Evolutionary conservation across 306 rosid species (phyloP), one percentile per base, ranked within the genome.

Genomic region (Castanea mollissima): DNA sequence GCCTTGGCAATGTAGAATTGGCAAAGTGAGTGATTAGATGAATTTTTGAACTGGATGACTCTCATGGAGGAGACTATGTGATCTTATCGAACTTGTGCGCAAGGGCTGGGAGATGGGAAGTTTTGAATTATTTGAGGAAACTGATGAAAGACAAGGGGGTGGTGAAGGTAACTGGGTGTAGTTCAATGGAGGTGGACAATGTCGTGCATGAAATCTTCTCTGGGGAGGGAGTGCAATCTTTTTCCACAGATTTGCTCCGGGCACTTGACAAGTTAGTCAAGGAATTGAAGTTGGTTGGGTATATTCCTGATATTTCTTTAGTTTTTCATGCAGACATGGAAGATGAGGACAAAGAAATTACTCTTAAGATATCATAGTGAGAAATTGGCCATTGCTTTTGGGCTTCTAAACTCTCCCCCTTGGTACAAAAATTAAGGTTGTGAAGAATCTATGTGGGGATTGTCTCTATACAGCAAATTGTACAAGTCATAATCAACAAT

Each of bases 11-110:
- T 87, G 88, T 89, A 58, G 97, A 89, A 80, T 81, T 94, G 87
- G 97, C 84, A 54, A 86, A 87, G 86, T 88, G 19, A 32, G 93
- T 88, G 52, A 84, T 85, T 32, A 81, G 78, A 64, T 84, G 86
- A 67, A 85, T 94, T 68, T 88, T 83, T 81, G 92, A 84, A 82
- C 62, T 94, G 79, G 97, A 92, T 80, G 90, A 88, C 76, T 85
- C 96, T 57, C 94, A 94, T 49, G 91, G 97, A 55, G 97, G 98
- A 41, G 97, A 94, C 81, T n/a, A n/a, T 77, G 93, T 92, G 62
- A 82, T 94, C 77, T 69, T 94, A 71, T 94, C 97, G 18, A 94
- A 94, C 86, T 86, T 92, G 84, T 90, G 82, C 69, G 93, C 93
- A 55, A 86, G 83, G 77, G 80, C 82, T 5, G 96, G 94, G 51